Conservation (phyloP, 2,329 filamentous ascomycete species). For the Trichoderma hamatum region DNA sequence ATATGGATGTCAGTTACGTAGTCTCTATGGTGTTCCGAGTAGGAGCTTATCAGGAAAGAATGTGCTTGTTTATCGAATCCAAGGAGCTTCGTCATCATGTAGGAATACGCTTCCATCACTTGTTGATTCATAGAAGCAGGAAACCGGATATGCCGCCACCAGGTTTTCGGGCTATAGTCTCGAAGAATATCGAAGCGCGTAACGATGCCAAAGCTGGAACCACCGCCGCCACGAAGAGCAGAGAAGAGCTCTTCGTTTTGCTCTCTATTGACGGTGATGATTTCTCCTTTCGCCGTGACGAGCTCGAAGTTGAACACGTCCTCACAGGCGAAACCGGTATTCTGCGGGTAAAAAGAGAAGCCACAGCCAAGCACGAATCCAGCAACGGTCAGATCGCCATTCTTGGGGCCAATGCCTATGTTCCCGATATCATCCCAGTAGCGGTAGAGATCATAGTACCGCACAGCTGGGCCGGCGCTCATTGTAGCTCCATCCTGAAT, state of each 20-base stretch:
- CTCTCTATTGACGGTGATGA: slow-evolving; percentile 44
- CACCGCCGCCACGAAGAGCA: slow-evolving; percentile 49
- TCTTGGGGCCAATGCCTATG: slow-evolving; percentile 46
- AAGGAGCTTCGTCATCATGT: slow-evolving; percentile 29
- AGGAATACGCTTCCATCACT: slow-evolving; percentile 27
- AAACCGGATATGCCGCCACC: slow-evolving; percentile 33
- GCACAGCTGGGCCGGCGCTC: slow-evolving; percentile 48
- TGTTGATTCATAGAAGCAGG: slow-evolving; percentile 19
- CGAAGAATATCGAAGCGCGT: slow-evolving; percentile 38
- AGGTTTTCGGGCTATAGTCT: slow-evolving; percentile 37
- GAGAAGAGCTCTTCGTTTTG: slow-evolving; percentile 48
- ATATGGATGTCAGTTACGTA: slow-evolving; percentile 27
- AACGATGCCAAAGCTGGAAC: slow-evolving; percentile 45
- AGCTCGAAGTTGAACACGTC: slow-evolving; percentile 32
- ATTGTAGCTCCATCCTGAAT: slow-evolving; percentile 40
- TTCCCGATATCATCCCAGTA: slow-evolving; percentile 44
- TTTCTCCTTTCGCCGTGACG: slow-evolving; percentile 45
- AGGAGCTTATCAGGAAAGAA: slow-evolving; percentile 31
- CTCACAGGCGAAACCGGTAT: slow-evolving; percentile 34
- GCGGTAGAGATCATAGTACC: slow-evolving; percentile 49
- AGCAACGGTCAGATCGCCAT: slow-evolving; percentile 46
- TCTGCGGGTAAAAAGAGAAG: slow-evolving; percentile 52
- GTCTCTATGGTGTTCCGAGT: slow-evolving; percentile 20
- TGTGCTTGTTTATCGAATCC: slow-evolving; percentile 32
- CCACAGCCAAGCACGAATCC: slow-evolving; percentile 53